These are phyloP conservation scores for Noccaea caerulescens DNA, from an alignment of 345 rosid genomes.

Conservation along the genomic window DNA sequence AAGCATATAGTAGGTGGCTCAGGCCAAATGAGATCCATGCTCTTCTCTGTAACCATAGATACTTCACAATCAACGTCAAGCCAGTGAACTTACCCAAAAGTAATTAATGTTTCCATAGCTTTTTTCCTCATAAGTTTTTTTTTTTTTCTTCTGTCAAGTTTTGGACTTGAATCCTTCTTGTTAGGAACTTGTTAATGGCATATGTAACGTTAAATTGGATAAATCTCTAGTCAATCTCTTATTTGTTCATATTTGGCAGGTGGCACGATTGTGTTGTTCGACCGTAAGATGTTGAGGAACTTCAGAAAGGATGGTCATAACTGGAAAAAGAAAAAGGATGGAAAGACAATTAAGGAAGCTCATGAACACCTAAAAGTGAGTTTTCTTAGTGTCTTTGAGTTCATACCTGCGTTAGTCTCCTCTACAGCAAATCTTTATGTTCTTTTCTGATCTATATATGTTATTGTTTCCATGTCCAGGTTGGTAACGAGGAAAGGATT, in stretches of 20 bases:
- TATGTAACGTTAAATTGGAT: not conserved
- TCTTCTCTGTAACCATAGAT: constrained; percentile 70
- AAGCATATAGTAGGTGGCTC: constrained; percentile 87
- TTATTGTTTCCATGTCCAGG: constrained; percentile 48
- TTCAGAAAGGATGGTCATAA: constrained; percentile 92
- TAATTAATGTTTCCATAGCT: constrained; percentile 39
- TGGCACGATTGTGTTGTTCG: constrained; percentile 86
- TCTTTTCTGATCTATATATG: constrained; percentile 13
- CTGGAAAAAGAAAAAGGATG: constrained; percentile 93
- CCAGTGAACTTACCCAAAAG: constrained; percentile 81
- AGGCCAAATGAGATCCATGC: constrained; percentile 98
- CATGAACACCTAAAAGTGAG: constrained; percentile 85
- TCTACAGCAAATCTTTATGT: constrained; percentile 1
- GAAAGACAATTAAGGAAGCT: constrained; percentile 89
- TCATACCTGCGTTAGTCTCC: not conserved
- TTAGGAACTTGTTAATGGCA: not conserved
- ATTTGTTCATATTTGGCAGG: constrained; percentile 51
- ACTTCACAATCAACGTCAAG: constrained; percentile 75
- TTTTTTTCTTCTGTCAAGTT: not conserved
- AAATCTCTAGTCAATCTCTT: not conserved
- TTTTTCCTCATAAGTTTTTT: not conserved
- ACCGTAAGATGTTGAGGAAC: constrained; percentile 85
- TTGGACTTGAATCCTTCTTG: not conserved
- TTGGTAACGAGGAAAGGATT: constrained; percentile 95
- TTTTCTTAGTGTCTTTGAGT: constrained; percentile 37